A percentile compares a stretch with the other conserved stretches of the same genome.
Evolutionary conservation across 306 rosid species (phyloP).

Genomic region (Canavalia gladiata): DNA sequence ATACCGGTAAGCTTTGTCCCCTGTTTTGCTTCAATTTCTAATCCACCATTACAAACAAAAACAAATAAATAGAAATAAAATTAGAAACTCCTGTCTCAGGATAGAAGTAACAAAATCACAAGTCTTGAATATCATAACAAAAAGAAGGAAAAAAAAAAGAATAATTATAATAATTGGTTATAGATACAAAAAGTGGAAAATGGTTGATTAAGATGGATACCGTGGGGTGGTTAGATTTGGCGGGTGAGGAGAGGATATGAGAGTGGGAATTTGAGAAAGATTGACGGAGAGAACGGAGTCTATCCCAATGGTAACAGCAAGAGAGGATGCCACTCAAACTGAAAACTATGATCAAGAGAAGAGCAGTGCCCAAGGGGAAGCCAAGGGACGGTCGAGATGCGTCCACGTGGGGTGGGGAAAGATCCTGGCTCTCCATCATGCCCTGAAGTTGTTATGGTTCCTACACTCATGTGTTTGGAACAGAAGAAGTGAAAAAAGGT

Average conservation of each 20-base stretch:
- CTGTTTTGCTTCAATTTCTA: conserved; percentile 60
- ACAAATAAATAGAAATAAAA: background rate
- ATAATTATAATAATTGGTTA: too few relatives aligned
- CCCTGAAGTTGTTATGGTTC: background rate
- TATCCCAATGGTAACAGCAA: conserved; percentile 98
- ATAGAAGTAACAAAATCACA: too few relatives aligned
- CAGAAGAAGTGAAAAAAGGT: background rate
- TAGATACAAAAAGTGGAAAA: background rate
- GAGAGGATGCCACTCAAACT: conserved; percentile 93
- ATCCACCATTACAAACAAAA: background rate
- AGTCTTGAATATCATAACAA: too few relatives aligned
- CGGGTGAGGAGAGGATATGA: conserved; percentile 46
- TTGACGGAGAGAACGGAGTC: conserved; percentile 76
- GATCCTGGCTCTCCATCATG: conserved; percentile 73
- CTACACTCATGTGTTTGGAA: conserved; percentile 62
- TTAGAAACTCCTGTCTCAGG: background rate
- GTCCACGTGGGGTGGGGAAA: conserved; percentile 79
- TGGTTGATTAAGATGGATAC: conserved; percentile 37
- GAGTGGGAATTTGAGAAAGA: conserved; percentile 55
- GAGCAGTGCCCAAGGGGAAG: conserved; percentile 96
- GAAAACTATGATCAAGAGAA: conserved; percentile 86
- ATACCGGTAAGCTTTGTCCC: conserved; percentile 72
- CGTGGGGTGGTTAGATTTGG: conserved; percentile 55
- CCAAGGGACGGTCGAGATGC: conserved; percentile 94
- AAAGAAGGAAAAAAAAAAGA: too few relatives aligned